Percentiles rank a stretch among this genome's conserved stretches.
These are phyloP conservation scores for Vitis hybrid DNA, from an alignment of 177 flowering plant species.

Conservation along the genomic window DNA sequence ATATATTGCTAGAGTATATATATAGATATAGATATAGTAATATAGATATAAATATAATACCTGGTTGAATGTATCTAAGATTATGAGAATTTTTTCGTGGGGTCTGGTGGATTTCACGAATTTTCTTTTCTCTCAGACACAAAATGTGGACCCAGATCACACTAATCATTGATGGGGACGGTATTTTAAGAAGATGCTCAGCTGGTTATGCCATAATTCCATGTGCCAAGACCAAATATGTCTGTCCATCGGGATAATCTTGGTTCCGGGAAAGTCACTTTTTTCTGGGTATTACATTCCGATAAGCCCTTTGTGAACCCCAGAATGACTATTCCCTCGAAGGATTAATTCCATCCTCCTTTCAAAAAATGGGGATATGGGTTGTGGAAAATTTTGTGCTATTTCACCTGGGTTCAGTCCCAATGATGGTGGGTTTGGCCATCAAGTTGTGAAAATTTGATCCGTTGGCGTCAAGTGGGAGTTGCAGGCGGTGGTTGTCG, in stretches of 20 bases:
- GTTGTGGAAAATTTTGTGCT: no score
- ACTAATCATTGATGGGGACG: neutral
- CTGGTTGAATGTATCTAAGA: slow-evolving; percentile 13
- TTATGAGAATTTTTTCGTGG: slow-evolving; percentile 6
- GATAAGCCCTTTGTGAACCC: no score
- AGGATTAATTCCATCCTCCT: no score
- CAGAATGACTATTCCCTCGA: no score
- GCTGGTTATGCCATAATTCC: neutral
- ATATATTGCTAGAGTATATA: neutral
- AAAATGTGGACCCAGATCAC: neutral
- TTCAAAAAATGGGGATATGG: no score
- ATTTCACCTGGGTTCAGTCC: no score
- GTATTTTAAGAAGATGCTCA: neutral
- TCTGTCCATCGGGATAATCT: neutral
- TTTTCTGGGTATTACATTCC: no score
- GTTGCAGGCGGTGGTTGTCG: no score
- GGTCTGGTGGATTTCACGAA: neutral
- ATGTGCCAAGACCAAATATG: neutral
- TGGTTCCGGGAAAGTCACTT: no score
- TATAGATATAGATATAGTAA: neutral
- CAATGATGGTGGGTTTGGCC: no score
- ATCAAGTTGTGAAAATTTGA: no score
- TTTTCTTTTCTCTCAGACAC: neutral
- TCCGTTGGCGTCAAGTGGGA: no score
- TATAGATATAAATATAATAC: neutral